Evolutionary conservation across 257 asterid species (phyloP).

Genomic region (Misopates orontium): DNA sequence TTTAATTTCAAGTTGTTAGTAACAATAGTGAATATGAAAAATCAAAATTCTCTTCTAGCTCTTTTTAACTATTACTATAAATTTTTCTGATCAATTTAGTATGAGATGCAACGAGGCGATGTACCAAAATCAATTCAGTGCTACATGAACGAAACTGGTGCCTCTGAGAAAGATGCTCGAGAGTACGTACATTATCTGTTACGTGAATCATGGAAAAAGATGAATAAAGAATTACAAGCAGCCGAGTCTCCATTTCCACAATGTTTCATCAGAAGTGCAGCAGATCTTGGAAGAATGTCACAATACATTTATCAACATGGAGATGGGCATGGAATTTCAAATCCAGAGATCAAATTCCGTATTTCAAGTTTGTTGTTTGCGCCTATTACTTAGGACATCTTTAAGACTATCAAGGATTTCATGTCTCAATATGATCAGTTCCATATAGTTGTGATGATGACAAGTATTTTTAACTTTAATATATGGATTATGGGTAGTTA

Average conservation of each 20-base stretch:
- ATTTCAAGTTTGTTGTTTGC: conserved; percentile 34
- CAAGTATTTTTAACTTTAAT: too few species aligned
- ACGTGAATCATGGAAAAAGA: conserved; percentile 40
- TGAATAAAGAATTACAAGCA: conserved; percentile 28
- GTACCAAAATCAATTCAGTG: conserved; percentile 26
- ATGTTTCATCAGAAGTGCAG: conserved; percentile 31
- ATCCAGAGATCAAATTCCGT: conserved; percentile 20
- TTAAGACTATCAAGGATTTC: too few species aligned
- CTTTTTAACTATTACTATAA: too few species aligned
- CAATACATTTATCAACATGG: conserved; percentile 52
- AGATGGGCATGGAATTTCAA: conserved; percentile 45
- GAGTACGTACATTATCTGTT: conserved; percentile 22
- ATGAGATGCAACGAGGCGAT: conserved; percentile 25
- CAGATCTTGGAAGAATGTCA: conserved; percentile 47
- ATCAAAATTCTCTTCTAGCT: too few species aligned
- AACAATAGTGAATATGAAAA: too few species aligned
- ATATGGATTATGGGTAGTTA: too few species aligned
- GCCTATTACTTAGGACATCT: conserved; percentile 23
- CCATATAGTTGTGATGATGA: too few species aligned
- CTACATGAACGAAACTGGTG: conserved; percentile 43
- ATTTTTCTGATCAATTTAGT: neutral
- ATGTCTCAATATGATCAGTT: too few species aligned
- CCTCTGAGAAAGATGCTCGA: conserved; percentile 25
- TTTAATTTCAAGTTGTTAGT: too few species aligned
- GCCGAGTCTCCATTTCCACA: conserved; percentile 17